phyloP scores from a whole-genome alignment of 352 stramenopile species.

The Phytophthora cactorum region DNA sequence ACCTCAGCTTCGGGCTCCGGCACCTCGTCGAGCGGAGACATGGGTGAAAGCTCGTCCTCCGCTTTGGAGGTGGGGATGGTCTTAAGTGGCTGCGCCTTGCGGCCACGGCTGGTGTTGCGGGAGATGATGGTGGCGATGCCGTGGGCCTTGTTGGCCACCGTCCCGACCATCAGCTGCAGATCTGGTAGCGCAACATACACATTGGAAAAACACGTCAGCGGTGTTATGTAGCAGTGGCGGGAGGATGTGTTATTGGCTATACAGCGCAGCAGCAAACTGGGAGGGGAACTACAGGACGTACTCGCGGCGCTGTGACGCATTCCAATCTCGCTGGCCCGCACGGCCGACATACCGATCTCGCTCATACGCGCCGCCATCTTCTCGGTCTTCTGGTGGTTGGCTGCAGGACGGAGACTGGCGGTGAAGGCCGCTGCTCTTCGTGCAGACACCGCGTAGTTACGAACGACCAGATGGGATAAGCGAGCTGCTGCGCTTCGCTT shows the following conservation, averaged over 20 bases:
- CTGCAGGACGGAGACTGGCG: conserved; percentile 19
- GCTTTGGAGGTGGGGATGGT: conserved; percentile 31
- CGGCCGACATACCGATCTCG: conserved; percentile 40
- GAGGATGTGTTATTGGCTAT: conserved; percentile 22
- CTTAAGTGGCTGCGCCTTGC: conserved; percentile 26
- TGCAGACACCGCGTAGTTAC: conserved; percentile 24
- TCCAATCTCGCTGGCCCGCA: conserved; percentile 45
- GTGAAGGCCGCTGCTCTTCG: conserved; percentile 14
- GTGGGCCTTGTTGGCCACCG: conserved; percentile 41
- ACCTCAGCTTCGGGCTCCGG: conserved; percentile 31
- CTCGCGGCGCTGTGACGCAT: conserved; percentile 47
- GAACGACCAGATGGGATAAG: conserved; percentile 32
- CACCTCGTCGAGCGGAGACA: conserved; percentile 31
- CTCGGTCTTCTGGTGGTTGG: neutral
- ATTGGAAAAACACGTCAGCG: conserved; percentile 30
- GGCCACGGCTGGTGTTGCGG: conserved; percentile 24
- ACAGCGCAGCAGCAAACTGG: neutral
- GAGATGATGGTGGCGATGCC: conserved; percentile 33
- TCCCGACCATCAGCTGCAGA: conserved; percentile 43
- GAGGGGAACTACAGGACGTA: conserved; percentile 13
- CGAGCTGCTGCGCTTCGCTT: neutral
- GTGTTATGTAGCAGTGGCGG: conserved; percentile 8
- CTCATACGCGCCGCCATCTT: conserved; percentile 42
- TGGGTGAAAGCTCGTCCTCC: conserved; percentile 36
- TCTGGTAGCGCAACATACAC: conserved; percentile 22